Base-by-base conservation (phyloP, 257 asterid species). In the Jaltomata sinuosa region DNA sequence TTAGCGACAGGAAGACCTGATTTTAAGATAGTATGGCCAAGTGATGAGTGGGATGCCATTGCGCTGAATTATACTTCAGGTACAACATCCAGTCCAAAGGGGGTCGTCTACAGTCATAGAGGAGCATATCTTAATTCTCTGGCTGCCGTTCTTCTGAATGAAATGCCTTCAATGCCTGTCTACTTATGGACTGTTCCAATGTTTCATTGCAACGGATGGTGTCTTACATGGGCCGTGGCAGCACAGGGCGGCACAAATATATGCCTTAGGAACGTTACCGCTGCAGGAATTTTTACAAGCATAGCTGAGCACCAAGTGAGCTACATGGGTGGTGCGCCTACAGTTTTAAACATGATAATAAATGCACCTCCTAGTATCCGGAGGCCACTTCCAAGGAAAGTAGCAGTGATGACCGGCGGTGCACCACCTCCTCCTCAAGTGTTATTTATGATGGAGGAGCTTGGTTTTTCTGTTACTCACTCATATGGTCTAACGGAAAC, bases 41-140 rank as follows among this genome's bases (percentile, higher is more conserved):
- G n/a, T 29, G 79, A 62, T 69, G 84, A 82, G 40, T 82, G 36
- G 85, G 65, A 47, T 34, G 64, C 80, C 21, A 64, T 82, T 40
- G 9, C 85, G 15, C 32, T 82, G 85, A 82, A 82, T 65, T 82
- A 82, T 71, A 82, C 85, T 31, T 82, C 85, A 18, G 80, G 85
- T 19, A 82, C 85, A 29, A 82, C 84, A 15, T 82, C 84, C 6
- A 42, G 53, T 22, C 84, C 84, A 15, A 82, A 82, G 27, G 84
- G 84, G 4, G 84, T 82, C 21, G 32, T 82, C 25, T 61, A 62
- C 40, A 59, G 78, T 8, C 84, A 72, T 45, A 42, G 80, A 72
- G 80, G 80, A 72, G 80, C 80, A 3, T 72, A 72, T 72, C 80
- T 74, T 45, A 74, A 74, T 74, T 74, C 81, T 74, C 40, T 74